These are phyloP conservation scores for Ophiostoma montium DNA, from an alignment of 2,329 filamentous ascomycete genomes.

Conservation along the genomic window DNA sequence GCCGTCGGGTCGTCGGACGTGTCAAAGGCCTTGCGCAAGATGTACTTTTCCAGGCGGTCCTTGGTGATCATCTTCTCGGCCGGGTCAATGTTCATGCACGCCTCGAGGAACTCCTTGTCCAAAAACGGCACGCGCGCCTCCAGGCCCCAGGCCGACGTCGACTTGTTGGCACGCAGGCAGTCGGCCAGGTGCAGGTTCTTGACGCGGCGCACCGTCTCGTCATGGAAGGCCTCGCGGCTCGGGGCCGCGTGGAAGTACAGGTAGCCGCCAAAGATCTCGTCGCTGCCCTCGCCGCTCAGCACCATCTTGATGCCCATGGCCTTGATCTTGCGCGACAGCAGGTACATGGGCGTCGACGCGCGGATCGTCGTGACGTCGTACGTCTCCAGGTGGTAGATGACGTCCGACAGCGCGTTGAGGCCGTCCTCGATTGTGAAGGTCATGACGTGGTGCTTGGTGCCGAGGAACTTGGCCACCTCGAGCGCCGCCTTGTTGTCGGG, in stretches of 20 bases:
- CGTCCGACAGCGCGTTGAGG: slow-evolving; percentile 88
- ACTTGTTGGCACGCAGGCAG: slow-evolving; percentile 97
- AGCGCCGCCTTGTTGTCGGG: slow-evolving; percentile 85
- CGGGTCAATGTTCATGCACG: slow-evolving; percentile 86
- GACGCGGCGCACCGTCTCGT: slow-evolving; percentile 83
- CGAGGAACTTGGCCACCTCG: slow-evolving; percentile 90
- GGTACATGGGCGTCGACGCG: slow-evolving; percentile 96
- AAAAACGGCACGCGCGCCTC: slow-evolving; percentile 97
- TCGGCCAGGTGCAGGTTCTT: slow-evolving; percentile 96
- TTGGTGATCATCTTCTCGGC: slow-evolving; percentile 90
- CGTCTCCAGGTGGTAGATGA: slow-evolving; percentile 95
- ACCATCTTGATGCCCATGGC: slow-evolving; percentile 99
- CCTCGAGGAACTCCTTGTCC: slow-evolving; percentile 92
- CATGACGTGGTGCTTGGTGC: slow-evolving; percentile 95
- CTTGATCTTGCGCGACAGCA: slow-evolving; percentile 97
- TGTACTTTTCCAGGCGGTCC: slow-evolving; percentile 90
- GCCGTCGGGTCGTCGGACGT: slow-evolving; percentile 70
- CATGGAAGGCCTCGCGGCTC: slow-evolving; percentile 82
- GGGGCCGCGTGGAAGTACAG: slow-evolving; percentile 97
- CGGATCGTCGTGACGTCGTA: slow-evolving; percentile 98
- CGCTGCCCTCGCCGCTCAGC: slow-evolving; percentile 86
- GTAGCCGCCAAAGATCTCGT: slow-evolving; percentile 97
- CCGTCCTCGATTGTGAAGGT: slow-evolving; percentile 97
- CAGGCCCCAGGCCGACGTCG: slow-evolving; percentile 92
- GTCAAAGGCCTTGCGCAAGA: slow-evolving; percentile 94